Evolutionary conservation across 2,329 filamentous ascomycete species (phyloP).

Genomic region (Scedosporium apiospermum): DNA sequence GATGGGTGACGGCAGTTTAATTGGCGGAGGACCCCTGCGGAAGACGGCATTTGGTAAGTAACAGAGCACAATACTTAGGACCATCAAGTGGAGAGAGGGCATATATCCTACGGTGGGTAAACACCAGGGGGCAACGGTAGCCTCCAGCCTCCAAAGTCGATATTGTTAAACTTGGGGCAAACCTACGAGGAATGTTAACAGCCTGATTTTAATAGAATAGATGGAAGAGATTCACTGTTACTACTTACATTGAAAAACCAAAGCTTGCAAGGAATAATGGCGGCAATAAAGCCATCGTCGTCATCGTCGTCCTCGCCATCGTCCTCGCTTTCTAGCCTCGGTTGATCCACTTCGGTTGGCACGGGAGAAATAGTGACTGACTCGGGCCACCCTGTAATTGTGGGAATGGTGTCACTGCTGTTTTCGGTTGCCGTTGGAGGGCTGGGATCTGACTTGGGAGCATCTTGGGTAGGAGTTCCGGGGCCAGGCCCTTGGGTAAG

Average conservation of each 20-base stretch:
- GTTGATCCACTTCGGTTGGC: background rate
- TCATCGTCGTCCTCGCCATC: background rate
- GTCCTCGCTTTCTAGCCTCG: background rate
- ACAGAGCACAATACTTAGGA: background rate
- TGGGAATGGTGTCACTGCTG: background rate
- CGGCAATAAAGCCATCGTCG: background rate
- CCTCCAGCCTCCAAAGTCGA: background rate
- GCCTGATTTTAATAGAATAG: background rate
- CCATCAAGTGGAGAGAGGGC: background rate
- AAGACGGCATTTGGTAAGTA: background rate
- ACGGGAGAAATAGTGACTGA: background rate
- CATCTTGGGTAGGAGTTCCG: background rate
- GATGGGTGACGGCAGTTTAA: background rate
- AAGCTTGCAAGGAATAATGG: background rate
- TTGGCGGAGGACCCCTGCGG: background rate
- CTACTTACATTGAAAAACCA: conserved; percentile 1
- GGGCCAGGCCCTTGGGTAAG: background rate
- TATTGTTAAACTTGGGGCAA: background rate
- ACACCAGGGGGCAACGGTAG: background rate
- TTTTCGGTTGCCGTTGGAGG: background rate
- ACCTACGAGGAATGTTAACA: background rate
- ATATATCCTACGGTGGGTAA: background rate
- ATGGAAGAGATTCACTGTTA: background rate
- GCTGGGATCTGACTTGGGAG: background rate
- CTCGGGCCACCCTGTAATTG: background rate